These are phyloP conservation scores for Hericium alpestre DNA, from an alignment of 768 basidiomycete species.

Conservation along the genomic window DNA sequence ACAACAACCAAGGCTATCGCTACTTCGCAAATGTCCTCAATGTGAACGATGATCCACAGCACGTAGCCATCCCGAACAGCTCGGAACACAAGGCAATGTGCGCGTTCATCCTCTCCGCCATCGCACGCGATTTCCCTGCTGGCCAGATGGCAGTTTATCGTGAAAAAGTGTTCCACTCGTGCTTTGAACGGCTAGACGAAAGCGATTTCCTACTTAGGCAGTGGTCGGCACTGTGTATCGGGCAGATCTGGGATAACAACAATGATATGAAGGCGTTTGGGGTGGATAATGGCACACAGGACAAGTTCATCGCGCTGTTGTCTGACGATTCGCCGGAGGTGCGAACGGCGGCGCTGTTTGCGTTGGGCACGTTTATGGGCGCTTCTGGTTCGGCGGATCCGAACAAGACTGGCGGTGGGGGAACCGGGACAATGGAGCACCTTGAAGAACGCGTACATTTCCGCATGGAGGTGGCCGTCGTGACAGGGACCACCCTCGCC, in stretches of 20 bases:
- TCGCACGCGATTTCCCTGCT: conserved; percentile 78
- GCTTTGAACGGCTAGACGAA: conserved; percentile 76
- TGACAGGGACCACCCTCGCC: conserved; percentile 77
- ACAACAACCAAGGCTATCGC: conserved; percentile 72
- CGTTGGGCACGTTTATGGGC: conserved; percentile 88
- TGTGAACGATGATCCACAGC: conserved; percentile 47
- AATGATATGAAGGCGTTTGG: conserved; percentile 85
- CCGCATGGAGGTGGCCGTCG: conserved; percentile 85
- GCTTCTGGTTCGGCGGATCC: conserved; percentile 69
- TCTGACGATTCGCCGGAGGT: conserved; percentile 90
- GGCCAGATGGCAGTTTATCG: conserved; percentile 82
- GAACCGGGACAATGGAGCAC: conserved; percentile 70
- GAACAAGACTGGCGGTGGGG: conserved; percentile 66
- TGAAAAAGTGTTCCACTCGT: conserved; percentile 77
- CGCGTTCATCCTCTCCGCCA: conserved; percentile 85
- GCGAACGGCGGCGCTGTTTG: conserved; percentile 81
- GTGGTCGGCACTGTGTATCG: conserved; percentile 90
- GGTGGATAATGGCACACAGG: conserved; percentile 69
- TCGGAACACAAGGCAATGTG: conserved; percentile 98
- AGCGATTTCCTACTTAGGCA: conserved; percentile 88
- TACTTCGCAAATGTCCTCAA: conserved; percentile 78
- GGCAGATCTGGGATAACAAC: conserved; percentile 87
- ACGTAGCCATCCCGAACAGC: conserved; percentile 70
- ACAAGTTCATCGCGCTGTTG: conserved; percentile 68
- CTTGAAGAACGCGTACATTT: conserved; percentile 73